Evolutionary conservation across 441 rosid genomes (phyloP).

Genomic region (Gossypium davidsonii): DNA sequence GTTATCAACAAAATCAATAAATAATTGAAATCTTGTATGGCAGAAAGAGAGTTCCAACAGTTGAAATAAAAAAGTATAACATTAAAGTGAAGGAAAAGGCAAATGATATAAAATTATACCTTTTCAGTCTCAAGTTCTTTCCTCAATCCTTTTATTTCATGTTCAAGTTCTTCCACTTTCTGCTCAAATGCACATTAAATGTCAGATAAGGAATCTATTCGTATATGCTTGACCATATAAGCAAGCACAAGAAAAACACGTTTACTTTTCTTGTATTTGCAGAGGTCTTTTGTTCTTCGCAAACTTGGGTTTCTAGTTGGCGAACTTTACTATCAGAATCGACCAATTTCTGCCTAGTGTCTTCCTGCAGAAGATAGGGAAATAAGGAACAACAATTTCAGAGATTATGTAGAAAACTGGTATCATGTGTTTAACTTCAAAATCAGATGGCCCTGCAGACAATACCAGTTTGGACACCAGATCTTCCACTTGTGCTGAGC

Average conservation of each 20-base stretch:
- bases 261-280: constrained; percentile 62
- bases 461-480: constrained; percentile 82
- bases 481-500: constrained; percentile 63
- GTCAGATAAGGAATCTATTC: constrained; percentile 2
- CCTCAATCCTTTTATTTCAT: constrained; percentile 44
- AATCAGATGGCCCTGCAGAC: not conserved
- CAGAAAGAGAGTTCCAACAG: constrained; percentile 6
- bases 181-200: constrained; percentile 32
- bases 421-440: constrained; percentile 5
- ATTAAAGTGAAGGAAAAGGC: constrained; percentile 3
- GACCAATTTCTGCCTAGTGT: constrained; percentile 78
- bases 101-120: constrained; percentile 44
- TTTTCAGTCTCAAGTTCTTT: constrained; percentile 78
- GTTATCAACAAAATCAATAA: constrained; percentile 1
- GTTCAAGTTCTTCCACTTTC: constrained; percentile 80
- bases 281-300: constrained; percentile 62
- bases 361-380: constrained; percentile 49
- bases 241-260: constrained; percentile 16
- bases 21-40: constrained; percentile 1
- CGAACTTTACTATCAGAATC: constrained; percentile 77
- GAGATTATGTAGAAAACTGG: not conserved
- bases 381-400: constrained; percentile 2
- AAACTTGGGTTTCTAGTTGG: constrained; percentile 79
- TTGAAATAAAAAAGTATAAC: not conserved
- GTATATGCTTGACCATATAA: not conserved